phyloP scores from a whole-genome alignment of 1,139 yeast species.

The Lodderomyces beijingensis region DNA sequence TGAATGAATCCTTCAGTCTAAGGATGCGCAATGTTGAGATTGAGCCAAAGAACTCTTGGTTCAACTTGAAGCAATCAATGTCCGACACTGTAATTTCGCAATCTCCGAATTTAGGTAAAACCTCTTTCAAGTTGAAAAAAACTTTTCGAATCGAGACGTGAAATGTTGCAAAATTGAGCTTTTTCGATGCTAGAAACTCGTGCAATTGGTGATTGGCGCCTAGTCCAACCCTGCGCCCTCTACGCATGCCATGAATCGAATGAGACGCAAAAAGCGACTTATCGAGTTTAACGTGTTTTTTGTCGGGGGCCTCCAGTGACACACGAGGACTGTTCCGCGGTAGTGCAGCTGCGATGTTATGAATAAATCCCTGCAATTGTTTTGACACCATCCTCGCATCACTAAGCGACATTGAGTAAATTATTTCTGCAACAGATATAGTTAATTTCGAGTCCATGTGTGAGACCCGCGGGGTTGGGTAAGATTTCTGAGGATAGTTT shows the following conservation, averaged over 20 bases:
- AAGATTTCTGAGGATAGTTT: conserved; percentile 9
- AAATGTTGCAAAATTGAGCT: conserved; percentile 16
- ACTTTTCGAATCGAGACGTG: conserved; percentile 22
- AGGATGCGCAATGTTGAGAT: conserved; percentile 17
- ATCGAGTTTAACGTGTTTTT: conserved; percentile 4
- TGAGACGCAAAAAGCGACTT: conserved; percentile 1
- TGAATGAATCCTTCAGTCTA: conserved; percentile 16
- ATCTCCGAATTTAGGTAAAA: conserved; percentile 45
- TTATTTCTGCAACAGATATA: conserved; percentile 18
- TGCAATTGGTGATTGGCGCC: conserved; percentile 4
- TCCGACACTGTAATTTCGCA: conserved; percentile 23
- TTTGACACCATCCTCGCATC: conserved; percentile 13
- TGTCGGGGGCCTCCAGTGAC: too few relatives aligned
- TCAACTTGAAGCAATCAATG: conserved; percentile 27
- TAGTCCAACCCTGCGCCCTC: conserved; percentile 10
- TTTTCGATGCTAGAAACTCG: background rate
- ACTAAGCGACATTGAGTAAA: conserved; percentile 13
- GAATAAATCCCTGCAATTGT: conserved; percentile 11
- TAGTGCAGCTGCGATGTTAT: too few relatives aligned
- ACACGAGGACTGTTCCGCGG: too few relatives aligned
- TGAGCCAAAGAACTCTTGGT: conserved; percentile 30
- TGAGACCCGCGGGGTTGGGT: conserved; percentile 18
- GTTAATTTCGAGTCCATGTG: conserved; percentile 17
- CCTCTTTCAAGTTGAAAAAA: conserved; percentile 20
- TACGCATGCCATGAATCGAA: conserved; percentile 5